Evolutionary conservation across 148 eudicot genomes (phyloP), one percentile per base, ranked within the genome.

Genomic region (Camellia japonica): DNA sequence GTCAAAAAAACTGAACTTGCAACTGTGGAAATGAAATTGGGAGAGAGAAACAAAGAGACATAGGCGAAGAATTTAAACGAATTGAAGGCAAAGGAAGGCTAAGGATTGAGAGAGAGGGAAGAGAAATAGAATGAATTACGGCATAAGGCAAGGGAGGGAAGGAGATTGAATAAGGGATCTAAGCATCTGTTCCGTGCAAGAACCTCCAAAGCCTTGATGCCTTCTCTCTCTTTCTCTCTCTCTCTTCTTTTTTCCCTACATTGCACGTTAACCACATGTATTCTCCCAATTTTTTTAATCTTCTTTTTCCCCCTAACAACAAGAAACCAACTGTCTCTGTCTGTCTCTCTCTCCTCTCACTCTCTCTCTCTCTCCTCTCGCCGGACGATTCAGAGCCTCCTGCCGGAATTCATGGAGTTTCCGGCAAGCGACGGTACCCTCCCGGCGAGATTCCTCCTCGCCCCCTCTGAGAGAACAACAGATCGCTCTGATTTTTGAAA

Each of bases 121-220:
- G 58, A 73, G 75, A 73, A 73, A 54, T 54, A 47, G 97, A 90
- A 93, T 93, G 84, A 76, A 91, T 89, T 92, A 87, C 79, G 88
- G 93, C 87, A 86, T 63, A 93, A 93, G 97, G 89, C 83, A 91
- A 88, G 90, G 62, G 43, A 87, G 66, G 76, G 90, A 88, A 89
- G 62, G 43, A 87, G 66, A 79, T 67, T 68, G 86, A 79, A 83
- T 81, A 79, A 87, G 84, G 85, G 86, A 85, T 81, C 88, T 88
- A 83, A 78, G 89, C 80, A 86, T 83, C 89, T 90, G 90, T 90
- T 91, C 84, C 94, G 93, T 93, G 97, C 90, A 90, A 87, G 74
- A 84, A 89, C 89, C 89, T 90, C 87, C 76, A 73, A 73, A 73
- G 20, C 76, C 63, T n/a, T 46, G 87, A 85, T 88, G 82, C 83